phyloP scores from a whole-genome alignment of 371 early-diverging fungal genomes.

The Lichtheimia ramosa region DNA sequence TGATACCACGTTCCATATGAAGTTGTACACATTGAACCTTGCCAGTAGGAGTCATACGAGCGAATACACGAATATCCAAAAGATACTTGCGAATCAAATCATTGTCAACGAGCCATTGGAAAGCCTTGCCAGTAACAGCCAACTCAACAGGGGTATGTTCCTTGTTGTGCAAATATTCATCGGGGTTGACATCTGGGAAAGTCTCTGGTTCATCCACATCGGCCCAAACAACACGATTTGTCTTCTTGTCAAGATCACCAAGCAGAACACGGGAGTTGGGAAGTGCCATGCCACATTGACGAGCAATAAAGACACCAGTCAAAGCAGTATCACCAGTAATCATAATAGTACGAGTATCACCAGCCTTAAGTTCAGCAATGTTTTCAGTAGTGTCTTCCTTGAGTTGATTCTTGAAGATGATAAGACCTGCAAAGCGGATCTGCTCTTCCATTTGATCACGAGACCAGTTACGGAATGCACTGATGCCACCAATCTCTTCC shows the following conservation, averaged over 20 bases:
- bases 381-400: slow-evolving; percentile 73
- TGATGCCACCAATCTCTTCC: slow-evolving; percentile 32
- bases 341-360: slow-evolving; percentile 82
- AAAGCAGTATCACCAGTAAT: slow-evolving; percentile 91
- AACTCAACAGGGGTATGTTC: slow-evolving; percentile 41
- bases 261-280: slow-evolving; percentile 52
- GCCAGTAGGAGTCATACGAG: slow-evolving; percentile 76
- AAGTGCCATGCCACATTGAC: slow-evolving; percentile 32
- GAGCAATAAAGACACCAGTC: slow-evolving; percentile 77
- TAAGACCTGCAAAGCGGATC: slow-evolving; percentile 59
- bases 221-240: slow-evolving; percentile 44
- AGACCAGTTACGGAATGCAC: slow-evolving; percentile 28
- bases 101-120: slow-evolving; percentile 42
- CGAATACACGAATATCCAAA: slow-evolving; percentile 65
- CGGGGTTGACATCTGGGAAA: background rate
- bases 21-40: slow-evolving; percentile 67
- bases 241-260: slow-evolving; percentile 62
- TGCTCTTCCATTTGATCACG: slow-evolving; percentile 68
- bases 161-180: background rate
- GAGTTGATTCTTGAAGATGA: slow-evolving; percentile 83
- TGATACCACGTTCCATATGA: slow-evolving; percentile 48
- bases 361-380: slow-evolving; percentile 68
- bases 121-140: slow-evolving; percentile 70
- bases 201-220: slow-evolving; percentile 22
- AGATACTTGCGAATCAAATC: slow-evolving; percentile 38